Conservation (phyloP, 2,329 filamentous ascomycete species). For the Hortaea sp. region DNA sequence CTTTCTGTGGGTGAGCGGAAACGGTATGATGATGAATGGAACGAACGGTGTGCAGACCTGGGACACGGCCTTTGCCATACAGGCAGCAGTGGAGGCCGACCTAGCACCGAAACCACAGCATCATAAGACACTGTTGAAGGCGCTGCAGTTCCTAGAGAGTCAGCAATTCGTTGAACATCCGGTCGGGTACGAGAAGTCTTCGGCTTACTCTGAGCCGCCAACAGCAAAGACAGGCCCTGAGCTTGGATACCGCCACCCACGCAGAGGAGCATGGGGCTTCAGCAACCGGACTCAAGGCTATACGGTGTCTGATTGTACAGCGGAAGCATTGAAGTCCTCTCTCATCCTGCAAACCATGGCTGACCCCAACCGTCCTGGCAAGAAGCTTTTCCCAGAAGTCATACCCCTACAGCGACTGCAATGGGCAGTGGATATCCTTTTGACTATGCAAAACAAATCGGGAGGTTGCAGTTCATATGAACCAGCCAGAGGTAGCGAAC, state of each 20-base stretch:
- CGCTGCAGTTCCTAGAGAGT: constrained; percentile 74
- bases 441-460: constrained; percentile 80
- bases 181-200: constrained; percentile 60
- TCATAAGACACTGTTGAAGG: constrained; percentile 72
- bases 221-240: constrained; percentile 19
- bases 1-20: constrained; percentile 80
- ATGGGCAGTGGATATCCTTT: constrained; percentile 79
- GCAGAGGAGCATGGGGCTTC: constrained; percentile 94
- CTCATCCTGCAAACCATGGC: constrained; percentile 73
- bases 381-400: constrained; percentile 52
- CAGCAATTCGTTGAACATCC: constrained; percentile 86
- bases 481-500: constrained; percentile 63
- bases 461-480: constrained; percentile 91
- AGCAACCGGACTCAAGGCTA: constrained; percentile 90
- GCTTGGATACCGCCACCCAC: constrained; percentile 64
- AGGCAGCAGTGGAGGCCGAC: constrained; percentile 69
- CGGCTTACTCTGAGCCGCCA: constrained; percentile 21
- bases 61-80: constrained; percentile 88
- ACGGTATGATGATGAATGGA: constrained; percentile 90
- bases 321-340: constrained; percentile 79
- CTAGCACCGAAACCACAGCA: constrained; percentile 68
- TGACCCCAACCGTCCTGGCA: constrained; percentile 27
- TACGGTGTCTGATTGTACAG: constrained; percentile 87
- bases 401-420: constrained; percentile 69
- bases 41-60: constrained; percentile 97